Evolutionary conservation across 1,284 basidiomycete species (phyloP).

Genomic region (Cryptococcus sp.): DNA sequence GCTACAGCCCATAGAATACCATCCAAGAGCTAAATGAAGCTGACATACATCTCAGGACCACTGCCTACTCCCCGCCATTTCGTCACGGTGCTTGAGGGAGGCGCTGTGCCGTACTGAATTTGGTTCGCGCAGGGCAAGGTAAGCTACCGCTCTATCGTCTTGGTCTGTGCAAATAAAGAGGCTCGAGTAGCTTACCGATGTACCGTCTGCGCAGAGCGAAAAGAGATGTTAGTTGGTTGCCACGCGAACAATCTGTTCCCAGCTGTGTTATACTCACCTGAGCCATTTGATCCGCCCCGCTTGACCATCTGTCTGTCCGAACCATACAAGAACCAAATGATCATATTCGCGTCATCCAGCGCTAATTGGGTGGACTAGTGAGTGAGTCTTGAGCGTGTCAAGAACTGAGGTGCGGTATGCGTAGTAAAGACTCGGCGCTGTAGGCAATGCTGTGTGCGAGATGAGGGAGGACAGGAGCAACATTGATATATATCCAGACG

Average conservation of each 20-base stretch:
- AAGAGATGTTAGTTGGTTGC: neutral
- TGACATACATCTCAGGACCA: slow-evolving; percentile 18
- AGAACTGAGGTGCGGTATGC: too few species aligned
- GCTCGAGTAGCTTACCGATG: neutral
- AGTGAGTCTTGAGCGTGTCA: too few species aligned
- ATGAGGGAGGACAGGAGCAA: too few species aligned
- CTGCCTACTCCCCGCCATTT: slow-evolving; percentile 15
- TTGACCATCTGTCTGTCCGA: too few species aligned
- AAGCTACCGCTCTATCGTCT: neutral
- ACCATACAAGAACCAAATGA: too few species aligned
- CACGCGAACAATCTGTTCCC: neutral
- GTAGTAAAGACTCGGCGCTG: too few species aligned
- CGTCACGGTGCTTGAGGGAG: slow-evolving; percentile 18
- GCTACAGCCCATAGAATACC: neutral
- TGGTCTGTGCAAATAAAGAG: neutral
- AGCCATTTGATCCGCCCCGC: neutral
- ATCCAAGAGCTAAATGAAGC: neutral
- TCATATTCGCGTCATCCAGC: too few species aligned
- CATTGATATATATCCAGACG: too few species aligned
- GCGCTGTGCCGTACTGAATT: slow-evolving; percentile 14
- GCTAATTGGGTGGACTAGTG: too few species aligned
- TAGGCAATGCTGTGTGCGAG: too few species aligned
- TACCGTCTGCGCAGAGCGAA: neutral
- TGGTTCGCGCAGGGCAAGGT: too few species aligned
- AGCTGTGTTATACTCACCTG: neutral